These are phyloP conservation scores for Meredithiella fracta DNA, from an alignment of 2,329 filamentous ascomycete species.

Conservation along the genomic window DNA sequence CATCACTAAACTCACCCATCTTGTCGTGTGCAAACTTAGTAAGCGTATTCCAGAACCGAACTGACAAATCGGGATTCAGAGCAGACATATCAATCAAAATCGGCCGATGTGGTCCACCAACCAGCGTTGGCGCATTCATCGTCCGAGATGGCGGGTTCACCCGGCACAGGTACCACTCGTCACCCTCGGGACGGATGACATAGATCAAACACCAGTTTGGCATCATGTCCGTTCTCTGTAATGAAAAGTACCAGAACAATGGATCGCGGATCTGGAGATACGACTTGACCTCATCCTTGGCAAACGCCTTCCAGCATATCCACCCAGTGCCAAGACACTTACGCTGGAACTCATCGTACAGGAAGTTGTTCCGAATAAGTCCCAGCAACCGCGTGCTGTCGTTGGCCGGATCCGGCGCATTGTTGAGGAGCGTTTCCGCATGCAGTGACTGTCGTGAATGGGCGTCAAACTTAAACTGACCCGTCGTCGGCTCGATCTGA, in stretches of 20 bases:
- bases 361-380: constrained; percentile 41
- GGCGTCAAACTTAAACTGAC: constrained; percentile 56
- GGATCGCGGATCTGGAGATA: constrained; percentile 47
- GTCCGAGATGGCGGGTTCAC: constrained; percentile 20
- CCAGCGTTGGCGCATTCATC: not conserved
- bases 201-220: constrained; percentile 56
- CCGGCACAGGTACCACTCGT: constrained; percentile 64
- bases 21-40: constrained; percentile 26
- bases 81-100: constrained; percentile 26
- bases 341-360: constrained; percentile 44
- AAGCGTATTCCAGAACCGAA: constrained; percentile 36
- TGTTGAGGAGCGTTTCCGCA: constrained; percentile 50
- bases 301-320: constrained; percentile 33
- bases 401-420: constrained; percentile 35
- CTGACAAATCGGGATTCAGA: constrained; percentile 29
- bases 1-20: constrained; percentile 23
- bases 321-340: constrained; percentile 49
- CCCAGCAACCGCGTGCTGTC: constrained; percentile 44
- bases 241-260: constrained; percentile 46
- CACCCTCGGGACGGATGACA: constrained; percentile 53
- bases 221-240: constrained; percentile 56
- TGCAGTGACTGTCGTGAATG: constrained; percentile 38
- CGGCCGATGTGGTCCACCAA: constrained; percentile 2
- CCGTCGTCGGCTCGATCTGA: constrained; percentile 61
- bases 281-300: constrained; percentile 38